Percentiles rank a stretch among this genome's conserved stretches.
Evolutionary conservation across 805 yeast genomes (phyloP).

Genomic region (Danielia reshetovae): DNA sequence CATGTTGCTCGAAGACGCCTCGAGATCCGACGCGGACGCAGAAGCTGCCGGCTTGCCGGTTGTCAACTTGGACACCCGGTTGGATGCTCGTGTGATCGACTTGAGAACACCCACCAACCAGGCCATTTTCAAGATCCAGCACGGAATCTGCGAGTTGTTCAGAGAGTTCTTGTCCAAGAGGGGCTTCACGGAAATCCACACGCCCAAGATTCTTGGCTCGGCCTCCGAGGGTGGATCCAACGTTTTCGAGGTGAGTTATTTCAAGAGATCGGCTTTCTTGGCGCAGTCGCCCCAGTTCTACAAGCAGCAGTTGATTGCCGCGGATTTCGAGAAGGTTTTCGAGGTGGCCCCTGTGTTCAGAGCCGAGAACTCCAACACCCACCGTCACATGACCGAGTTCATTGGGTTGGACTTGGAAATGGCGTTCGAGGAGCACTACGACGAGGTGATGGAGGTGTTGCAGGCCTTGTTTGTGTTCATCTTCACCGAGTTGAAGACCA

Average conservation of each 20-base stretch:
- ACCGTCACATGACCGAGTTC: conserved; percentile 99
- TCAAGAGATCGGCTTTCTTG: conserved; percentile 86
- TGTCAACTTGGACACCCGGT: conserved; percentile 93
- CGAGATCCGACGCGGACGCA: conserved; percentile 91
- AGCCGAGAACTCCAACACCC: conserved; percentile 98
- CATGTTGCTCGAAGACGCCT: conserved; percentile 91
- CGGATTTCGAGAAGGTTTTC: conserved; percentile 93
- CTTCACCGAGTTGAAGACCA: conserved; percentile 73
- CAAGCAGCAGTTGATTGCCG: conserved; percentile 97
- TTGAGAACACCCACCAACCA: conserved; percentile 96
- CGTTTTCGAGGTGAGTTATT: conserved; percentile 90
- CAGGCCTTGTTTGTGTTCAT: conserved; percentile 81
- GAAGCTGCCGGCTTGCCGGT: conserved; percentile 88
- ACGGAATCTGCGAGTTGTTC: conserved; percentile 84
- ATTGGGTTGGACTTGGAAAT: conserved; percentile 96
- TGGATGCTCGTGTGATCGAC: conserved; percentile 93
- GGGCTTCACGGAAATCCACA: conserved; percentile 86
- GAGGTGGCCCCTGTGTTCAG: conserved; percentile 98
- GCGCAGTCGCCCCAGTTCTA: conserved; percentile 98
- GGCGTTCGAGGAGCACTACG: conserved; percentile 98
- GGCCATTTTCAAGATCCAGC: conserved; percentile 91
- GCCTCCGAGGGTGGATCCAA: conserved; percentile 98
- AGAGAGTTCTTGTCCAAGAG: conserved; percentile 73
- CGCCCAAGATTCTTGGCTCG: conserved; percentile 93
- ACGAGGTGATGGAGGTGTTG: conserved; percentile 69